Base-by-base conservation (phyloP, 1,284 basidiomycete species). In the Hymenochaete sp. region DNA sequence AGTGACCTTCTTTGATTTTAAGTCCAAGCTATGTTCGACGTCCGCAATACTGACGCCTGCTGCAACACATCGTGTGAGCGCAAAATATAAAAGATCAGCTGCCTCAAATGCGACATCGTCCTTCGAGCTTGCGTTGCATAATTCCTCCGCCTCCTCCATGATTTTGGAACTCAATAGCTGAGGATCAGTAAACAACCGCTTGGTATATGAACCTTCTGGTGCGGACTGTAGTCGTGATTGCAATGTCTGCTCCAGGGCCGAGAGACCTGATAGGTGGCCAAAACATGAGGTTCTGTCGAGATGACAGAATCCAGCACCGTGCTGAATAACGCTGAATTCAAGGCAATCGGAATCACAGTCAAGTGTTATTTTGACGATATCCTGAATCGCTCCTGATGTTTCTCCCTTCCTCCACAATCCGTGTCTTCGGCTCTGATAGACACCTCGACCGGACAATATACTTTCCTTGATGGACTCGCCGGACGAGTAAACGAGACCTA, bases 401-500 rank as follows among this genome's bases (percentile, higher is more conserved):
- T 91, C 93, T 19, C 96, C 96, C 64, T 99, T 99, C 51, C 88
- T 75, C 96, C 96, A 99, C 14, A 98, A 68, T 6, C 93, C 93
- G 59, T 93, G 90, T 58, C 93, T 93, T 53, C 96, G 82, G 14
- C 92, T 97, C 61, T 98, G 93, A 64, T 99, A 99, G 29, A 96
- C 85, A 22, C 95, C 96, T 57, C 83, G 85, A 26, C 92, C 91
- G 2, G 91, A 86, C 39, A 79, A 55, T 59, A 99, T 92, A 53
- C 86, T 88, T 62, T 93, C 87, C 50, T 77, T 78, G 53, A 98
- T 75, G 3, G 91, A 95, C 57, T 87, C 82, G 38, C 64, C 59
- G 10, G 96, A 98, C n/a, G 96, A 98, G 68, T 98, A 99, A 37
- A 98, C 96, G 45, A 98, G 78, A 14, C 96, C 96, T 14, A 98